A percentile compares a stretch with the other conserved stretches of the same genome.
phyloP scores from a whole-genome alignment of 352 stramenopile genomes.

The Globisporangium mamillatum region DNA sequence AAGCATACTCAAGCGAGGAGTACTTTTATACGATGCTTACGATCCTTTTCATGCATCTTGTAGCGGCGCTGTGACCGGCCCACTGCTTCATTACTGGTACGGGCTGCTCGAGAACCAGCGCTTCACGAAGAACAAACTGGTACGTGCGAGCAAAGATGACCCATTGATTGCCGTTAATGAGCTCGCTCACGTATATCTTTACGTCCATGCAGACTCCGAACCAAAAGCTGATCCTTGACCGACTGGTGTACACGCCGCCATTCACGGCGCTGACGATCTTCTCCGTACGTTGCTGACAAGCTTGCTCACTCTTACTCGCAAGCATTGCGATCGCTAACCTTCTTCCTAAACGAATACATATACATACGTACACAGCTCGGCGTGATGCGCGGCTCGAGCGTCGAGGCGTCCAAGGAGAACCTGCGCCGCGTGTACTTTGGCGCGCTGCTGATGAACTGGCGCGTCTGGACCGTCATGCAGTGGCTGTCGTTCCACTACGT shows the following conservation, averaged over 20 bases:
- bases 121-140: slow-evolving; percentile 64
- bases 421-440: slow-evolving; percentile 43
- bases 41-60: background rate
- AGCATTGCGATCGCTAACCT: background rate
- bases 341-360: background rate
- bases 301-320: background rate
- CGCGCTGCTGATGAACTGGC: slow-evolving; percentile 69
- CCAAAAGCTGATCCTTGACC: slow-evolving; percentile 71
- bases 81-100: slow-evolving; percentile 72
- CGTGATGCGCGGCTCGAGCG: slow-evolving; percentile 51
- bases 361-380: slow-evolving; percentile 29
- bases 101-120: slow-evolving; percentile 60
- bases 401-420: slow-evolving; percentile 42
- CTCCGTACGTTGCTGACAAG: slow-evolving; percentile 28
- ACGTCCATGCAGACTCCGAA: slow-evolving; percentile 46
- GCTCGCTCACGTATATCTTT: background rate
- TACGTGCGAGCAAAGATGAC: slow-evolving; percentile 13
- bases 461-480: slow-evolving; percentile 67
- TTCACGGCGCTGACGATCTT: slow-evolving; percentile 72
- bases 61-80: slow-evolving; percentile 54
- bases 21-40: background rate
- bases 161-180: too few relatives aligned
- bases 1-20: background rate
- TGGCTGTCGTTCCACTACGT: slow-evolving; percentile 77
- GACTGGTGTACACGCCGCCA: slow-evolving; percentile 61